phyloP scores from a whole-genome alignment of 169 alveolate species.

The Cryptosporidium canis region DNA sequence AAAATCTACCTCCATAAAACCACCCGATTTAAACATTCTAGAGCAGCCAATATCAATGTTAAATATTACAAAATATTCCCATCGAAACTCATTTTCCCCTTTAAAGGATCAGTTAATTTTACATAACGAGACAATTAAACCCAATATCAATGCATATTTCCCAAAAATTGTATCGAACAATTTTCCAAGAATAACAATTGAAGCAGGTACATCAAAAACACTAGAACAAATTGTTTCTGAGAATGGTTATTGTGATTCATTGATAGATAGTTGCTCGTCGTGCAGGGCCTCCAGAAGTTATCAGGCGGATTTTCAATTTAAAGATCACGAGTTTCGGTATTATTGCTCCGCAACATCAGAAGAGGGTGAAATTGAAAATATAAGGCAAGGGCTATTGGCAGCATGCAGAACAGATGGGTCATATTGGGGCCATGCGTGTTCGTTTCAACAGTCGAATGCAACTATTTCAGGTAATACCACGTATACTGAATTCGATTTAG shows the following conservation, averaged over 20 bases:
- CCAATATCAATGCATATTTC: constrained; percentile 16
- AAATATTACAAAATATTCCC: background rate
- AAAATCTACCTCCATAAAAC: background rate
- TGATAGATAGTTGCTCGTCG: constrained; percentile 1
- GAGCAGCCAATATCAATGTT: constrained; percentile 46
- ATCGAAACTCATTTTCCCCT: background rate
- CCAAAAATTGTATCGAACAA: constrained; percentile 29
- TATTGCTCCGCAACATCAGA: constrained; percentile 47
- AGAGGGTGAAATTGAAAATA: background rate
- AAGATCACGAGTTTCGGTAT: constrained; percentile 2
- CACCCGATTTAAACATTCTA: background rate
- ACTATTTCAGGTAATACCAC: constrained; percentile 56
- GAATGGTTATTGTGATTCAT: constrained; percentile 26
- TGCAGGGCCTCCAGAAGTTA: constrained; percentile 65
- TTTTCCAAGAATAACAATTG: constrained; percentile 28
- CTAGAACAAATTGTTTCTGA: constrained; percentile 35
- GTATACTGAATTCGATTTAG: background rate
- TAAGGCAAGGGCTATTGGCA: background rate
- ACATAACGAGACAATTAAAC: constrained; percentile 36
- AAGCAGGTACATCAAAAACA: constrained; percentile 33
- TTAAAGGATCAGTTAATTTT: background rate
- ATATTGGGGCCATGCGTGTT: constrained; percentile 72
- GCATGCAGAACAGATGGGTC: constrained; percentile 57
- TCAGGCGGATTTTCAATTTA: constrained; percentile 56
- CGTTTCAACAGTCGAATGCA: constrained; percentile 51